These are phyloP conservation scores for Sinapis alba DNA, from an alignment of 441 rosid genomes.

Conservation along the genomic window DNA sequence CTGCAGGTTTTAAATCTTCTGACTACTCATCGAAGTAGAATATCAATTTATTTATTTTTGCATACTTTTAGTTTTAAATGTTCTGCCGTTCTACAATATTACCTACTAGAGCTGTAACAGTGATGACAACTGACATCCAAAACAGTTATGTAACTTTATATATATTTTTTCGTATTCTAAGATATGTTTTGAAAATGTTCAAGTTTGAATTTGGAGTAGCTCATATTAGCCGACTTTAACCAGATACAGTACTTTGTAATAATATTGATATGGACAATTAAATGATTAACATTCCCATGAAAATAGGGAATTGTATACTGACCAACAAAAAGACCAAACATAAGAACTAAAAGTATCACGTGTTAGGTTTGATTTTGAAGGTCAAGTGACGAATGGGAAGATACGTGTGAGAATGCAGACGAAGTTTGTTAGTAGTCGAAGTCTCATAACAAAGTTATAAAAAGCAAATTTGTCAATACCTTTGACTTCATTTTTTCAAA, in stretches of 20 bases:
- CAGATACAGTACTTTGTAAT: not conserved
- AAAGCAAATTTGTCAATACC: slow-evolving; percentile 18
- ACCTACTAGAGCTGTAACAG: not conserved
- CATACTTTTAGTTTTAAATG: not conserved
- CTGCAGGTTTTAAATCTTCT: slow-evolving; percentile 1
- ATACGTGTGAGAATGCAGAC: slow-evolving; percentile 30
- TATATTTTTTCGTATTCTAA: not conserved
- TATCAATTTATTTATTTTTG: not conserved
- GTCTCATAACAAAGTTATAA: slow-evolving; percentile 10
- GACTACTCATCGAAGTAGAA: not conserved
- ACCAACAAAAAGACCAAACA: slow-evolving; percentile 31
- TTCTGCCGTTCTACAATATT: not conserved
- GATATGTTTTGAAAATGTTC: not conserved
- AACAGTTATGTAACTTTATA: not conserved
- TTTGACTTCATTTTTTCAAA: slow-evolving; percentile 13
- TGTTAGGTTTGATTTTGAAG: slow-evolving; percentile 41
- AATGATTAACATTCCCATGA: slow-evolving; percentile 9
- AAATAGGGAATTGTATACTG: slow-evolving; percentile 14
- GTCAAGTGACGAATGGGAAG: slow-evolving; percentile 25
- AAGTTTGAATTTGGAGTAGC: not conserved
- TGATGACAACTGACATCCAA: not conserved
- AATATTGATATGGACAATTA: not conserved
- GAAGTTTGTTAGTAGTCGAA: slow-evolving; percentile 35
- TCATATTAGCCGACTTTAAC: slow-evolving; percentile 9
- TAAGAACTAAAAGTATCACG: slow-evolving; percentile 24